Base-by-base conservation (phyloP, 2,329 filamentous ascomycete genomes). In the Diaporthe longicolla region DNA sequence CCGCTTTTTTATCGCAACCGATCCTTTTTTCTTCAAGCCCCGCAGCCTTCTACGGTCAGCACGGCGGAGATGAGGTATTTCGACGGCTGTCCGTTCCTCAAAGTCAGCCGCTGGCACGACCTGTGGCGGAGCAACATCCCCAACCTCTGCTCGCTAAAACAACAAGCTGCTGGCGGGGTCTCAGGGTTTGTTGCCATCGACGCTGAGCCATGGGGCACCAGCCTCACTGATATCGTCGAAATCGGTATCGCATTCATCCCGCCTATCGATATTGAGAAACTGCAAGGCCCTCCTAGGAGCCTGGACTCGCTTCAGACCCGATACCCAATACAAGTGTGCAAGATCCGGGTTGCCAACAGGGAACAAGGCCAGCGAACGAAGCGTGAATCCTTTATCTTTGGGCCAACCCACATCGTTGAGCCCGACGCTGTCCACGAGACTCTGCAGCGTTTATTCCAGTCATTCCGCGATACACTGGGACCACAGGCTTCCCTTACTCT, bases 141-240 rank as follows among this genome's bases (percentile, higher is more conserved):
- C 59, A 63, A 63, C 40, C 59, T 63, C 40, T 48, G 13, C 40
- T 63, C 59, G 59, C 59, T 63, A 63, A 63, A 48, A 63, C 59
- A 48, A 48, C 37, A 63, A 32, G 59, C 59, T 29, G 29, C 29
- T 29, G 29, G 29, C 26, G 40, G 26, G 37, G 57, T 45, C 15
- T 63, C 58, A 32, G 40, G 59, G 19, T 63, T 63, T 48, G 59
- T 63, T 9, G 59, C 59, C 40, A 63, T 63, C 40, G 40, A 63
- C 26, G 59, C 59, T 48, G 59, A 63, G 40, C 59, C 59, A 63
- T 63, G 59, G 59, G 40, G 59, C 59, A 32, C 19, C 9, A 63
- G 59, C 26, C 59, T 63, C 19, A 63, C 59, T 48, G 59, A 63
- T 63, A 48, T 63, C n/a, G 59, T n/a, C 59, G 59, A 63, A 48